Conservation (phyloP, 345 rosid genomes). For the Gossypium ekmanianum region DNA sequence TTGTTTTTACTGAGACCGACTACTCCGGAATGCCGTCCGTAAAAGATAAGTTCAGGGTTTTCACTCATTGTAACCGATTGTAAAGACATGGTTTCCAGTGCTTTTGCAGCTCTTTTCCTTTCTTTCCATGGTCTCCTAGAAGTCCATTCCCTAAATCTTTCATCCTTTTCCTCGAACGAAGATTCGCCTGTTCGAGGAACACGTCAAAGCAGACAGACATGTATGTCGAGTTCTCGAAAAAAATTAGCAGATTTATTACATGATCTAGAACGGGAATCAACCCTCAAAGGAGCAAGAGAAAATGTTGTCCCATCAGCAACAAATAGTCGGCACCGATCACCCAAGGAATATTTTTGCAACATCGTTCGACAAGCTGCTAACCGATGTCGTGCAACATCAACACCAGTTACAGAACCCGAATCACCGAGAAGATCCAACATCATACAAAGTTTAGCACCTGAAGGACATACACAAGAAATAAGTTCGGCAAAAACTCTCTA, state of each 20-base stretch:
- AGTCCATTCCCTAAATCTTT: constrained; percentile 63
- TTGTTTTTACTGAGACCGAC: constrained; percentile 58
- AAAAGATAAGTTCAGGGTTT: constrained; percentile 63
- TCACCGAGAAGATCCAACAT: constrained; percentile 67
- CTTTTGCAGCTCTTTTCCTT: constrained; percentile 63
- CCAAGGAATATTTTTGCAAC: constrained; percentile 73
- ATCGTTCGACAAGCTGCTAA: constrained; percentile 89
- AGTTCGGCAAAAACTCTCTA: not conserved
- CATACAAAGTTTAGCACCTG: constrained; percentile 99
- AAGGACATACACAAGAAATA: constrained; percentile 5
- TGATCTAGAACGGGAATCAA: constrained; percentile 27
- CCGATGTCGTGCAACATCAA: constrained; percentile 84
- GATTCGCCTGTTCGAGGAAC: constrained; percentile 46
- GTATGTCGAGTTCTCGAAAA: constrained; percentile 8
- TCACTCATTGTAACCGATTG: constrained; percentile 28
- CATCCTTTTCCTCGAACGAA: constrained; percentile 33
- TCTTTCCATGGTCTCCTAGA: constrained; percentile 83
- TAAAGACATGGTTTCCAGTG: constrained; percentile 32
- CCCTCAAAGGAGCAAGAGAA: constrained; percentile 52
- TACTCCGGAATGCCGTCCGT: constrained; percentile 70
- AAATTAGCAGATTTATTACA: constrained; percentile 25
- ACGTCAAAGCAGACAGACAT: constrained; percentile 22
- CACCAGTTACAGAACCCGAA: constrained; percentile 82
- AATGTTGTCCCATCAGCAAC: constrained; percentile 80
- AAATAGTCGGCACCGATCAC: constrained; percentile 68